Base-by-base conservation (phyloP, 257 asterid genomes). In the Solanum bulbocastanum region DNA sequence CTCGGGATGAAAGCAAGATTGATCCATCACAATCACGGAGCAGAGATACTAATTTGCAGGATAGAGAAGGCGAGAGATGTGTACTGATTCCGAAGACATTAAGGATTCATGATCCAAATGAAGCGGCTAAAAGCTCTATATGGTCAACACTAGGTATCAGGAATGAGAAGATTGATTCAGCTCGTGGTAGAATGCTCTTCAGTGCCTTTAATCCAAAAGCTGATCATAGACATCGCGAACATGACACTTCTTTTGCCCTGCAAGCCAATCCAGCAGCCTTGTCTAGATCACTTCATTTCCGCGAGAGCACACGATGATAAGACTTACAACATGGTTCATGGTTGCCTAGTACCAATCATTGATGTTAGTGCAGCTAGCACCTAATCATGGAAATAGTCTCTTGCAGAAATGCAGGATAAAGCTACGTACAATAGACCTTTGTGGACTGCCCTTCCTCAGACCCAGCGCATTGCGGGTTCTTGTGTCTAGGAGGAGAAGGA, bases 231-330 rank as follows among this genome's bases (percentile, higher is more conserved):
- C 52, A 87, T 58, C 71, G 74, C 4, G 40, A 88, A 37, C 91
- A 76, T 36, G 87, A 87, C 79, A 72, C 90, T 30, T 81, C 90
- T 18, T 40, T 91, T 91, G 92, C 90, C 16, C 39, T 93, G 87
- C 96, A 93, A 75, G 98, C 98, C 12, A 96, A 96, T 90, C 98
- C 98, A 0, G 98, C 98, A 14, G 98, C 98, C 44, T 90, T 93
- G 10, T 95, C 95, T n/a, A 90, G 98, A 36, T 96, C 98, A 2
- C 88, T 90, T 42, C 89, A 88, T 87, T 96, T 96, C 88, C 96
- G 89, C 1, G 98, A 96, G 91, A 89, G 89, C 74, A 87, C 86
- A 9, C 92, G 86, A 89, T 62, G 86, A 65, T 25, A 30, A 25
- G 39, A 72, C 15, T 72, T 32, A 1, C 42, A 32, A 71, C 78